Conservation (phyloP, 331 rosid species). For the Pyracantha coccinea region DNA sequence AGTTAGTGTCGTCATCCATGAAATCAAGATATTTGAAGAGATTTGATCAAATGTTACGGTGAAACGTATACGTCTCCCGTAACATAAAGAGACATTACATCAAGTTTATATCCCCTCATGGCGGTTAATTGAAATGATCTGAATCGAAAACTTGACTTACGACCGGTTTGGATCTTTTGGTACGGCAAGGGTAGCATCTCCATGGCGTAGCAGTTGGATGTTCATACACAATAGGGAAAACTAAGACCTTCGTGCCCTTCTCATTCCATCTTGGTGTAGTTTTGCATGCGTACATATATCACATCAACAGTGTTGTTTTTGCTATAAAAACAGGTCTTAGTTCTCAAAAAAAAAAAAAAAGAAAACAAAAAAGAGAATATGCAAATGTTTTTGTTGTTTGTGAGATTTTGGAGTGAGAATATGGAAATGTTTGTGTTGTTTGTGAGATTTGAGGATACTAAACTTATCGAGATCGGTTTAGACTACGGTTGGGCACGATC, state of each 20-base stretch:
- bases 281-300: not conserved
- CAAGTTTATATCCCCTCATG: no score
- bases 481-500: no score
- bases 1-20: not conserved
- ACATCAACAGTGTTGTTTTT: not conserved
- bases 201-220: no score
- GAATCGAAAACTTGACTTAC: not conserved
- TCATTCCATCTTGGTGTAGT: not conserved
- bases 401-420: no score
- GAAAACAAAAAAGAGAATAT: not conserved
- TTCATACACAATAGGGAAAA: not conserved
- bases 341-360: no score
- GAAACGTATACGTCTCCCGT: not conserved
- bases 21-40: not conserved
- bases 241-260: not conserved
- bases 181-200: not conserved
- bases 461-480: not conserved
- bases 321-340: no score
- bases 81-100: not conserved
- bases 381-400: no score
- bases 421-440: not conserved
- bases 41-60: not conserved
- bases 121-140: not conserved
- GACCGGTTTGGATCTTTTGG: not conserved
- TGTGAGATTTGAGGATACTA: not conserved